Evolutionary conservation across 2,329 filamentous ascomycete species (phyloP).

Genomic region (Dactylellina parvicollis): DNA sequence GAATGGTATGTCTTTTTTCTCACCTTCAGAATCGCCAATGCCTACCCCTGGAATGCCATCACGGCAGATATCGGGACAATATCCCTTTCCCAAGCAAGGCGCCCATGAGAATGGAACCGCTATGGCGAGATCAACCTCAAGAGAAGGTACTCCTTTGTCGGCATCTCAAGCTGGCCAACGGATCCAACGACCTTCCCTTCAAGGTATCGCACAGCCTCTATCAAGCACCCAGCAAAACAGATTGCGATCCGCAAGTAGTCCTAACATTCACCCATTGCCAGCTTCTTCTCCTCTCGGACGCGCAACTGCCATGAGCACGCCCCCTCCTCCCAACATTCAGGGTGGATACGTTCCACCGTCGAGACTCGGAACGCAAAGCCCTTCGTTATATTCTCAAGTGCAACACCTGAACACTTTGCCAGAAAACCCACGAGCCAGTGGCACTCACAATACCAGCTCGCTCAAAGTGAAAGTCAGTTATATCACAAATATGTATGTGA

Average conservation of each 20-base stretch:
- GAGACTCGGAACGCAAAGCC: slow-evolving; percentile 42
- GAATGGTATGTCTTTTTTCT: slow-evolving; percentile 89
- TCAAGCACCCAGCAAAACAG: slow-evolving; percentile 71
- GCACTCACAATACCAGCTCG: slow-evolving; percentile 64
- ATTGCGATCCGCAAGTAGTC: slow-evolving; percentile 91
- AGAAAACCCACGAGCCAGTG: slow-evolving; percentile 50
- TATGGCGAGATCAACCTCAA: slow-evolving; percentile 80
- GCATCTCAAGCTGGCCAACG: slow-evolving; percentile 55
- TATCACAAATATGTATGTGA: slow-evolving; percentile 70
- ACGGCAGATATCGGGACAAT: slow-evolving; percentile 72
- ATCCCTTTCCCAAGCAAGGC: slow-evolving; percentile 72
- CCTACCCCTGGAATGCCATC: slow-evolving; percentile 70
- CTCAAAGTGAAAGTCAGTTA: slow-evolving; percentile 97
- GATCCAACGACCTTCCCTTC: slow-evolving; percentile 78
- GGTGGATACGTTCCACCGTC: slow-evolving; percentile 33
- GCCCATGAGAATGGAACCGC: slow-evolving; percentile 68
- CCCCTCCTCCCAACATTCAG: slow-evolving; percentile 65
- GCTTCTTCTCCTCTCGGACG: slow-evolving; percentile 72
- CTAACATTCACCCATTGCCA: slow-evolving; percentile 79
- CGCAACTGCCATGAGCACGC: slow-evolving; percentile 62
- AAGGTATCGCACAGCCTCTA: slow-evolving; percentile 69
- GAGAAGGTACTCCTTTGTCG: slow-evolving; percentile 72
- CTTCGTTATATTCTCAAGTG: slow-evolving; percentile 40
- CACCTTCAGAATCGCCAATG: slow-evolving; percentile 81
- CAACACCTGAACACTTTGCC: slow-evolving; percentile 48